phyloP scores from a whole-genome alignment of 75 land plant species.

The Sequoia sempervirens region DNA sequence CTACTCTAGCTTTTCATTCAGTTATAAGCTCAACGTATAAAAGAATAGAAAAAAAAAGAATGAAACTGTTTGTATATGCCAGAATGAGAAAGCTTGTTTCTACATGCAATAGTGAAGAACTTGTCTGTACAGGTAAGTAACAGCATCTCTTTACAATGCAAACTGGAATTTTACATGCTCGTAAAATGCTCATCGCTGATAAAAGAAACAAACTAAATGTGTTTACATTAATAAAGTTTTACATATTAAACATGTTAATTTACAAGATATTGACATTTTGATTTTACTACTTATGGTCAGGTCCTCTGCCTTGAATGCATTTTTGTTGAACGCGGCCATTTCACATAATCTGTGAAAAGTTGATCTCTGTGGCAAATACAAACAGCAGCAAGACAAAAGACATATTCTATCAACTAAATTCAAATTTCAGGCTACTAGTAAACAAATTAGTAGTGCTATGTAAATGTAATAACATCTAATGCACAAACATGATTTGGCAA shows the following conservation, averaged over 20 bases:
- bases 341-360: slow-evolving; percentile 6
- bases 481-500: neutral
- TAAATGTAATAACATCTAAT: neutral
- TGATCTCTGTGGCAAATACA: slow-evolving; percentile 6
- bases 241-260: neutral
- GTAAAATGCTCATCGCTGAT: neutral
- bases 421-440: neutral
- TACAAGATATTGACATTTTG: neutral
- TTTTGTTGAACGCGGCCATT: neutral
- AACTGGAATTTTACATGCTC: neutral
- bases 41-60: neutral
- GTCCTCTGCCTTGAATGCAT: neutral
- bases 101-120: neutral
- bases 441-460: neutral
- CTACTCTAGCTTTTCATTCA: neutral
- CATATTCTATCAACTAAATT: neutral
- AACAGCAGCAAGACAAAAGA: neutral
- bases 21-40: neutral
- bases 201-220: neutral
- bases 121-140: neutral
- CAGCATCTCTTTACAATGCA: neutral
- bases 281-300: neutral
- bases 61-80: neutral
- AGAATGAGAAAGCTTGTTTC: neutral
- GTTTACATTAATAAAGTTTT: neutral